Base-by-base conservation (phyloP, 495 filamentous ascomycete genomes). In the Penicillium ochrochloron region DNA sequence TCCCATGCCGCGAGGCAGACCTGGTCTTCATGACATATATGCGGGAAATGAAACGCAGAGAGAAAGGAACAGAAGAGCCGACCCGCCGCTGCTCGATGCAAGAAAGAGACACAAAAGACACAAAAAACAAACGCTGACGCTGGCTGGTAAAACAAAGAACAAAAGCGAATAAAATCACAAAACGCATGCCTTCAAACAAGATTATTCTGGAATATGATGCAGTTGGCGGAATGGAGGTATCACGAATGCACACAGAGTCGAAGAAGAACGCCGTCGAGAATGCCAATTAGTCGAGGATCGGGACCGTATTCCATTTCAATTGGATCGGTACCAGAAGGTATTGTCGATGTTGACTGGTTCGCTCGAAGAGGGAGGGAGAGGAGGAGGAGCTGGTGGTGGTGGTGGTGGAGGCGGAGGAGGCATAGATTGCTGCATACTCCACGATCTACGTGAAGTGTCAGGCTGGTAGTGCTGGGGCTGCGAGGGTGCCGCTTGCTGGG, bases 1-100 rank as follows among this genome's bases (percentile, higher is more conserved):
- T 79, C 76, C 78, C 77, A 70, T 79, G 84, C 85, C 85, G 84
- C 76, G 85, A 84, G 84, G 84, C 85, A 78, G 63, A 83, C 79
- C 80, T 78, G 72, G 74, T 86, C 82, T 85, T 86, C 74, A 81
- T 84, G 79, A 80, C 74, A 76, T 81, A 81, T 78, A 80, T 72
- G 69, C 63, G 70, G 73, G 73, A 73, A 67, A 73, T 74, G 68
- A 73, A 66, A 72, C 61, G 67, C 12, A 41, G 37, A 75, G 57
- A 73, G 60, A 75, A 67, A 64, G 64, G 69, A 62, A 72, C 78
- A 71, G 74, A 81, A 85, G 72, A 82, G 78, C 80, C 81, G 82
- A 74, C 80, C 83, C 76, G 78, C 80, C 81, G 80, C 77, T 82
- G 76, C 74, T 79, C 75, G 66, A 82, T 82, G 80, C 80, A 79